Evolutionary conservation across 345 rosid species (phyloP), one percentile per base, ranked within the genome.

Genomic region (Brassica carinata): DNA sequence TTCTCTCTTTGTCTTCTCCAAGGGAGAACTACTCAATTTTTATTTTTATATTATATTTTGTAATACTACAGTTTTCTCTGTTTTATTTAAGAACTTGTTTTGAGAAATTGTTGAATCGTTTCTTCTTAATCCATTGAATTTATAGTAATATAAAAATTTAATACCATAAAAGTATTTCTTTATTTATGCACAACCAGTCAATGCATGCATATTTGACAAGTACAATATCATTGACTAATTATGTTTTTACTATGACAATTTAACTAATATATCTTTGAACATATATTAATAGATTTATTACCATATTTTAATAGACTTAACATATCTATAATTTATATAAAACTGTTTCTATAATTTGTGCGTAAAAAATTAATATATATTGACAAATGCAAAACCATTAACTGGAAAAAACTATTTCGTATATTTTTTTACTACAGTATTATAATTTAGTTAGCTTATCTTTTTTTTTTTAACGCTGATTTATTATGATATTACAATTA

Each of bases 51-150:
- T 48, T 45, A 38, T 38, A 38, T 38, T 13, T 69, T 30, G 63
- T 45, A 45, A 30, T 27, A 65, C 62, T 65, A 72, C 45, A 45
- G 38, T 72, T 38, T 15, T 17, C 26, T 34, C 14, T 7, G 38
- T 71, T 7, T 71, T 78, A 43, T 5, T 33, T 69, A 45, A 61
- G 34, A 61, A 63, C 8, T 68, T 76, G 40, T 67, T 17, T 7
- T 59, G 10, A 18, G 8, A 71, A 38, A 66, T 1, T 23, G 34
- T 40, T 43, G 11, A 43, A 58, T 0, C 18, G 11, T 11, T 38
- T 19, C 26, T 68, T 13, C 1, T 3, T 9, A 69, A 26, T 26
- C 19, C 6, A 7, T 13, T 23, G 53, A 40, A 38, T 38, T 40
- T 68, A 38, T 68, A 43, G 33, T 19, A 43, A 1, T 69, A 1